These are phyloP conservation scores for Parachlorella kessleri DNA, from an alignment of 139 green algal species.

Conservation along the genomic window DNA sequence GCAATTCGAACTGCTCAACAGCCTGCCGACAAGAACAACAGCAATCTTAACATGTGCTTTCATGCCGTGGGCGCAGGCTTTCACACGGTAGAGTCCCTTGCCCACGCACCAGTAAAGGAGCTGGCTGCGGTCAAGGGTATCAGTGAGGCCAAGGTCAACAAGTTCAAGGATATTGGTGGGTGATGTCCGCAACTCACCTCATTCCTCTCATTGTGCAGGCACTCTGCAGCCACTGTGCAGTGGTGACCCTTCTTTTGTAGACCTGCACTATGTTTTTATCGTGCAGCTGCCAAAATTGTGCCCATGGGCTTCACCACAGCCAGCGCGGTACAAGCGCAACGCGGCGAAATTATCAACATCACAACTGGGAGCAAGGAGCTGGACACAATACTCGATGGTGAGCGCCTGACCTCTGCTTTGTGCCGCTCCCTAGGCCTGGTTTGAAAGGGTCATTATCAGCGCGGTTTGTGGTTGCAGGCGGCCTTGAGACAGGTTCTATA, in stretches of 20 bases:
- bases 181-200: background rate
- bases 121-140: slow-evolving; percentile 94
- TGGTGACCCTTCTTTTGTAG: background rate
- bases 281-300: slow-evolving; percentile 87
- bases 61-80: slow-evolving; percentile 18
- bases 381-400: slow-evolving; percentile 83
- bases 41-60: background rate
- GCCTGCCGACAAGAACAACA: background rate
- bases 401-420: background rate
- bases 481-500: slow-evolving; percentile 97
- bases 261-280: background rate
- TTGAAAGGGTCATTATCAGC: too few species aligned
- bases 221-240: background rate
- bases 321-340: slow-evolving; percentile 75
- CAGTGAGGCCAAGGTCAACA: slow-evolving; percentile 95
- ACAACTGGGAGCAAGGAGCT: slow-evolving; percentile 92
- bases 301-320: slow-evolving; percentile 97
- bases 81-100: slow-evolving; percentile 80
- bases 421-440: too few species aligned
- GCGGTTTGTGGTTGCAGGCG: slow-evolving; percentile 70
- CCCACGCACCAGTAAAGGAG: slow-evolving; percentile 81
- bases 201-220: background rate
- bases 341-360: slow-evolving; percentile 85
- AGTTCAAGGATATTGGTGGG: slow-evolving; percentile 86
- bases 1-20: background rate